Percentiles rank a stretch among this genome's conserved stretches.
These are phyloP conservation scores for Echinosophora koreensis DNA, from an alignment of 306 rosid genomes.

Conservation along the genomic window DNA sequence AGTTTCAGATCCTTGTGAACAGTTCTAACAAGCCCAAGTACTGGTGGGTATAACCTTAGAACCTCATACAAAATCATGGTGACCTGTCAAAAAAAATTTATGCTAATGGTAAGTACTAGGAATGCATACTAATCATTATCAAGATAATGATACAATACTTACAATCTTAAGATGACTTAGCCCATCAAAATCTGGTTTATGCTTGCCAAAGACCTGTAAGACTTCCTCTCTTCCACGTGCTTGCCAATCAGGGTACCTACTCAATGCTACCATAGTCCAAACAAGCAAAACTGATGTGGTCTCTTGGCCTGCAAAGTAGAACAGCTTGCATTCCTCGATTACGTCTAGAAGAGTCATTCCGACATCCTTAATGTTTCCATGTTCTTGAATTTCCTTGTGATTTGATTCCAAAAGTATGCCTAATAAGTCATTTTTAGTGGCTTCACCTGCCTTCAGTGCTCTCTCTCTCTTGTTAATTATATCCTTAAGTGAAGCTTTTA, in stretches of 20 bases:
- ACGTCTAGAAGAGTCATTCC: conserved; percentile 62
- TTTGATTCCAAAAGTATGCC: conserved; percentile 59
- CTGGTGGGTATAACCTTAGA: conserved; percentile 63
- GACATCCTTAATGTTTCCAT: conserved; percentile 49
- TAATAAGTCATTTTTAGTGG: conserved; percentile 45
- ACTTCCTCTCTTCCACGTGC: conserved; percentile 65
- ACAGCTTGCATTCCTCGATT: conserved; percentile 60
- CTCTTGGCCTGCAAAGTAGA: conserved; percentile 70
- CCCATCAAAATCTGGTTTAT: conserved; percentile 48
- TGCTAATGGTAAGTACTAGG: background rate
- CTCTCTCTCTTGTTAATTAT: conserved; percentile 50
- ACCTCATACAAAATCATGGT: conserved; percentile 65
- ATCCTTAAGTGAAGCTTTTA: conserved; percentile 23
- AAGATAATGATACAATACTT: conserved; percentile 37
- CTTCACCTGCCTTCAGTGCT: conserved; percentile 48
- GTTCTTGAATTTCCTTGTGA: conserved; percentile 50
- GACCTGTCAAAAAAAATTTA: conserved; percentile 43
- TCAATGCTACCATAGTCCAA: conserved; percentile 61
- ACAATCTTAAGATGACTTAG: conserved; percentile 62
- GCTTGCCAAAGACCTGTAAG: conserved; percentile 48
- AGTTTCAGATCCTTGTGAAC: conserved; percentile 41
- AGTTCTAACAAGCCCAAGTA: background rate
- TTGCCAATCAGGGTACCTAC: conserved; percentile 61
- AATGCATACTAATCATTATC: background rate
- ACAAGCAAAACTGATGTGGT: conserved; percentile 61